Base-by-base conservation (phyloP, 805 yeast genomes). In the Sungouiozyma intestinalis region DNA sequence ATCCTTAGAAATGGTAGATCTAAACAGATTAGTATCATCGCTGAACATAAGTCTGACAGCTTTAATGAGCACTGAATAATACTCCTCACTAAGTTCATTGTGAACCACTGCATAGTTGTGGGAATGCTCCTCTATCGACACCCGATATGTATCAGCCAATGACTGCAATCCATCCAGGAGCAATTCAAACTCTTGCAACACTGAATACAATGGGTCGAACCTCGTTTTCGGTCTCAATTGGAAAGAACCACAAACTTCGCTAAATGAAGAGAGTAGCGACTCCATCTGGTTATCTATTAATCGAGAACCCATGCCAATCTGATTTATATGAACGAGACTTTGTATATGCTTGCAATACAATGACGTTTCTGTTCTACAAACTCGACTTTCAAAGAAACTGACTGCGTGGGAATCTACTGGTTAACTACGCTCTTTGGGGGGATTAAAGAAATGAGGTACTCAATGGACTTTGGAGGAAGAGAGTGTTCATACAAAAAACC, bases 171-270 rank as follows among this genome's bases (percentile, higher is more conserved):
- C 35, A 14, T 36, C 2, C 7, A 16, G 13, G 20, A 41, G 29
- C 4, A 16, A 31, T 33, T 37, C 15, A 3, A 41, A 13, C 27
- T 41, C 36, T 13, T 21, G 21, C 5, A 15, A 21, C 13, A 41
- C 16, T 13, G 24, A 32, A 16, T 34, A 24, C 34, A 38, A 37
- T 4, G 44, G 44, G 29, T 41, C 44, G 34, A 41, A 41, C 18
- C 33, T 41, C 3, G 44, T 37, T 27, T 41, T 41, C 4, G 44
- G 40, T 33, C 33, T 31, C 11, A 37, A 37, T 9, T 16, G 32
- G 36, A 33, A 21, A 14, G 31, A 33, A 18, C 38, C 37, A 16
- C 44, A 41, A 33, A 38, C 9, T 37, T 11, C 29, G 32, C 17
- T 27, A 19, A 41, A 3, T 33, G n/a, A 4, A 35, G 20, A 17